Evolutionary conservation across 129 eudicot genomes (phyloP), one percentile per base, ranked within the genome.

Genomic region (Logfia minima): DNA sequence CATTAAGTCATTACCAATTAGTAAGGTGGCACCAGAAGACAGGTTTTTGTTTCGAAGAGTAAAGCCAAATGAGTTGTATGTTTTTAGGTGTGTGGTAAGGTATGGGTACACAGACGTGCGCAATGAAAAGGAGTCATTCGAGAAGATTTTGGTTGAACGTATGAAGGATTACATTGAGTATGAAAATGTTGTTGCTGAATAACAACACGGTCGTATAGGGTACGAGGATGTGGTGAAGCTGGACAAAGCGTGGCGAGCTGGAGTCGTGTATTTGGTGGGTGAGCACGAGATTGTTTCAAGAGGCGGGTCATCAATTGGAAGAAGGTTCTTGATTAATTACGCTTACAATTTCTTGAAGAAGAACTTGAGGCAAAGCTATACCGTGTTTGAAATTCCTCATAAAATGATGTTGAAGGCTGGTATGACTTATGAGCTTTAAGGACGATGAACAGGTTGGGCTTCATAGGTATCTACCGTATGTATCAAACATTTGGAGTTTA

Each of bases 1-100:
- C 1, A 80, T 90, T 58, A 93, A 92, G 66, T 88, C 95, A 0
- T 64, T 93, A 13, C 96, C 92, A 1, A 83, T 86, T 2, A 86
- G 96, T 56, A 82, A 83, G 79, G 92, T 93, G 59, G 88, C 98
- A 0, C 34, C 72, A 0, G 92, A 85, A 41, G 98, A 90, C 23
- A 75, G 96, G 83, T 93, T 90, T 64, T 84, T 93, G 14, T 93
- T 93, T 23, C 83, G 91, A 17, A 70, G 88, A 55, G 89, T 93
- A n/a, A 66, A 82, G 18, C 88, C 95, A 6, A 73, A 83, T 6
- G 91, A 87, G 45, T 77, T 90, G 17, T 73, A 81, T 1, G 88
- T 90, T 72, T 93, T 86, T 53, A 87, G 91, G 22, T 93, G 98
- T 41, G 92, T 90, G 59, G 96, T 90, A 61, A 88, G 98, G 61